Percentiles rank a stretch among this genome's conserved stretches.
phyloP scores from a whole-genome alignment of 2,329 filamentous ascomycete genomes.

The Trichoderma lentiforme region DNA sequence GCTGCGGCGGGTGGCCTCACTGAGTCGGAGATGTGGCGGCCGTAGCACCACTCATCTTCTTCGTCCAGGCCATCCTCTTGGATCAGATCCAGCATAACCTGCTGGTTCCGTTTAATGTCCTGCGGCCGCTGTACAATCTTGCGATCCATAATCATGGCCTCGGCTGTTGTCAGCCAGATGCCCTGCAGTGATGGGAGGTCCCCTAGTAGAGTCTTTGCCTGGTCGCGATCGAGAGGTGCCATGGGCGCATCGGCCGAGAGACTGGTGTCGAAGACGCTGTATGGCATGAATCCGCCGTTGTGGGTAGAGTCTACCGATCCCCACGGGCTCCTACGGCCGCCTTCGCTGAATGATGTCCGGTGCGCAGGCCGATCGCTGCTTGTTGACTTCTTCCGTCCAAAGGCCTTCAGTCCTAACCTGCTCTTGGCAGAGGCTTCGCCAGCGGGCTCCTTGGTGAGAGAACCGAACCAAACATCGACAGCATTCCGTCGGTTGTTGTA shows the following conservation, averaged over 20 bases:
- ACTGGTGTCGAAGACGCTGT: slow-evolving; percentile 56
- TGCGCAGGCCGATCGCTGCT: slow-evolving; percentile 27
- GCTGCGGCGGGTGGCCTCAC: slow-evolving; percentile 49
- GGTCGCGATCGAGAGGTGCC: slow-evolving; percentile 50
- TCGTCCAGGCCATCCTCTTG: slow-evolving; percentile 57
- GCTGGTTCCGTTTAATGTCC: slow-evolving; percentile 61
- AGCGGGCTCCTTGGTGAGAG: slow-evolving; percentile 43
- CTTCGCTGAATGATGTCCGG: slow-evolving; percentile 27
- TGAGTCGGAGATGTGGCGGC: slow-evolving; percentile 51
- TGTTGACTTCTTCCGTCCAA: slow-evolving; percentile 57
- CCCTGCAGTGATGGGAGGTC: slow-evolving; percentile 58
- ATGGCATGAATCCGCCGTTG: slow-evolving; percentile 32
- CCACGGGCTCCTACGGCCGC: slow-evolving; percentile 27
- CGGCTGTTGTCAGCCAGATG: slow-evolving; percentile 62
- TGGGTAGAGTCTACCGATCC: slow-evolving; percentile 32
- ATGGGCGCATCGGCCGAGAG: slow-evolving; percentile 61
- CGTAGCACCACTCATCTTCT: slow-evolving; percentile 63
- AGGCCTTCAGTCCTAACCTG: slow-evolving; percentile 49
- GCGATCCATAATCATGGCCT: slow-evolving; percentile 58
- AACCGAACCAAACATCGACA: slow-evolving; percentile 59
- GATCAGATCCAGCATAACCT: slow-evolving; percentile 63
- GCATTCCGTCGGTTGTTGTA: slow-evolving; percentile 58
- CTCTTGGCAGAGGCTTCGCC: slow-evolving; percentile 45
- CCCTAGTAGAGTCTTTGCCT: slow-evolving; percentile 48
- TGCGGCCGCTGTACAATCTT: slow-evolving; percentile 55